phyloP scores from a whole-genome alignment of 1,139 yeast genomes.

The Saccharomyces hybrid region DNA sequence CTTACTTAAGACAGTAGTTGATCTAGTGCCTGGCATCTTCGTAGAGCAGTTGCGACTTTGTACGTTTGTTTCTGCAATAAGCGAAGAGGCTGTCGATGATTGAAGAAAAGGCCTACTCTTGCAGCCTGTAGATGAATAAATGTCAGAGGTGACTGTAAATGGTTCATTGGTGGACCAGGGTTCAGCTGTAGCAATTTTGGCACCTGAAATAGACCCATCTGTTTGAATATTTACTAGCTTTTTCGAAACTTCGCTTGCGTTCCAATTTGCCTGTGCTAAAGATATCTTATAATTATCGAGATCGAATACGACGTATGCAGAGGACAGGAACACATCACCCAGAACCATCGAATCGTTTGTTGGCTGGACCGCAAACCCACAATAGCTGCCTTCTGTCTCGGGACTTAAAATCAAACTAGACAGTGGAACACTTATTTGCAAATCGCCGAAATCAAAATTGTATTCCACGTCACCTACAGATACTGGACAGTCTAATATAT shows the following conservation, averaged over 20 bases:
- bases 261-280: slow-evolving; percentile 50
- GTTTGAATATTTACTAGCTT: slow-evolving; percentile 10
- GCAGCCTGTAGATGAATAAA: slow-evolving; percentile 1
- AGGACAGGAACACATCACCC: slow-evolving; percentile 69
- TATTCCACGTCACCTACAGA: slow-evolving; percentile 18
- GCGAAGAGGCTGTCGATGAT: neutral
- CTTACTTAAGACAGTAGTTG: neutral
- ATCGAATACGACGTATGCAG: slow-evolving; percentile 73
- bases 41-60: neutral
- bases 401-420: slow-evolving; percentile 33
- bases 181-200: slow-evolving; percentile 13
- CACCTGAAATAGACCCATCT: slow-evolving; percentile 18
- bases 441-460: slow-evolving; percentile 47
- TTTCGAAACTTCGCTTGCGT: slow-evolving; percentile 5
- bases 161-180: slow-evolving; percentile 17
- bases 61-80: neutral
- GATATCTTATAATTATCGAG: slow-evolving; percentile 58
- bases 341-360: slow-evolving; percentile 35
- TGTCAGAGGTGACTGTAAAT: slow-evolving; percentile 9
- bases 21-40: neutral
- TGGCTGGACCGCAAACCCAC: slow-evolving; percentile 34
- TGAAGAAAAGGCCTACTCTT: neutral
- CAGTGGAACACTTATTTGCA: slow-evolving; percentile 43
- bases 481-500: slow-evolving; percentile 31
- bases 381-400: slow-evolving; percentile 18